These are phyloP conservation scores for Daedaleopsis nitida DNA, from an alignment of 768 basidiomycete species.

Conservation along the genomic window DNA sequence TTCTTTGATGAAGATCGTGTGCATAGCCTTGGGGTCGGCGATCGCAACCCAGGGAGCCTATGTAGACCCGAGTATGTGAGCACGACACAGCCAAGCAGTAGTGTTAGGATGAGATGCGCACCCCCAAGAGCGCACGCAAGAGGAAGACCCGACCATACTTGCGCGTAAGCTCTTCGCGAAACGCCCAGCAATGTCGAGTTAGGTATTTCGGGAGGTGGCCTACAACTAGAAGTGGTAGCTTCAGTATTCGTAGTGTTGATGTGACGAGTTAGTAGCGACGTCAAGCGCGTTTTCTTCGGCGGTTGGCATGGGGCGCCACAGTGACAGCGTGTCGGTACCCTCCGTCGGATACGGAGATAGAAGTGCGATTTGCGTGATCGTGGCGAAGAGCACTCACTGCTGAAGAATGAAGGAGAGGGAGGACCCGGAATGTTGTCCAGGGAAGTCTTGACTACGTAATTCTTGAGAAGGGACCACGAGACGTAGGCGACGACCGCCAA, in stretches of 20 bases:
- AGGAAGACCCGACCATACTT: slow-evolving; percentile 37
- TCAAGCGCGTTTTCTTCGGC: no score
- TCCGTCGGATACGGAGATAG: no score
- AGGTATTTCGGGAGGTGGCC: slow-evolving; percentile 40
- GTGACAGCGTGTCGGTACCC: no score
- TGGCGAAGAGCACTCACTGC: slow-evolving; percentile 3
- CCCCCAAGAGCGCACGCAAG: slow-evolving; percentile 39
- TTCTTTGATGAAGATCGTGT: slow-evolving; percentile 49
- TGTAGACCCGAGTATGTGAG: neutral
- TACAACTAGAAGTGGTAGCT: slow-evolving; percentile 25
- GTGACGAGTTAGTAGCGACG: no score
- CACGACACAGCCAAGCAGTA: neutral
- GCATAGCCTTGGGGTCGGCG: slow-evolving; percentile 47
- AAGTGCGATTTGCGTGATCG: no score
- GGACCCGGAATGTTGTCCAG: slow-evolving; percentile 19
- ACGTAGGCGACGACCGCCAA: slow-evolving; percentile 1
- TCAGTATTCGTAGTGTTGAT: no score
- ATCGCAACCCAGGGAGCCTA: slow-evolving; percentile 39
- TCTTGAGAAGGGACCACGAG: slow-evolving; percentile 2
- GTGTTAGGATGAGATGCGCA: slow-evolving; percentile 17
- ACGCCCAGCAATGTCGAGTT: slow-evolving; percentile 38
- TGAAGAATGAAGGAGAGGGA: neutral
- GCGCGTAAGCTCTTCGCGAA: slow-evolving; percentile 35
- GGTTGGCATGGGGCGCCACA: no score
- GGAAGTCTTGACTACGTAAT: slow-evolving; percentile 9